A percentile compares a stretch with the other conserved stretches of the same genome.
Evolutionary conservation across 306 rosid species (phyloP).

Genomic region (Prunus mongolica): DNA sequence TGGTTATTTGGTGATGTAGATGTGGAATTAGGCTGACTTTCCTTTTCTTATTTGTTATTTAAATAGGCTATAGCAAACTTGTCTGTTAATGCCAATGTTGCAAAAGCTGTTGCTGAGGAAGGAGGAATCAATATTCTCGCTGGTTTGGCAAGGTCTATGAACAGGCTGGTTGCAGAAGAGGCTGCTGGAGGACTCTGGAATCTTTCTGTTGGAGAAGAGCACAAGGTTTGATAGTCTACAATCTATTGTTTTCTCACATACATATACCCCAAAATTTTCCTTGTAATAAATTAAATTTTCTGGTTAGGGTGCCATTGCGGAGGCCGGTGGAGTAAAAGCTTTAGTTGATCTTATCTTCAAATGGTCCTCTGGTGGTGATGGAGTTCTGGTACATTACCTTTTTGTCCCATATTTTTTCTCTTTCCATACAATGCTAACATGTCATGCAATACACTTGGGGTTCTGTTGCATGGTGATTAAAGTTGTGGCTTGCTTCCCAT

Average conservation of each 20-base stretch:
- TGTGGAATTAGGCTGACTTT: slow-evolving; percentile 12
- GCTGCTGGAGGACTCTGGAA: slow-evolving; percentile 99
- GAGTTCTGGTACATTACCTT: slow-evolving; percentile 78
- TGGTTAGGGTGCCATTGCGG: slow-evolving; percentile 87
- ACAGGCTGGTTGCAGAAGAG: slow-evolving; percentile 97
- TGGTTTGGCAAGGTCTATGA: slow-evolving; percentile 96
- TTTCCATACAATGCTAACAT: slow-evolving; percentile 18
- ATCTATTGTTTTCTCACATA: slow-evolving; percentile 1
- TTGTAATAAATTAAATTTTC: slow-evolving; percentile 27
- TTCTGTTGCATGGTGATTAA: slow-evolving; percentile 13
- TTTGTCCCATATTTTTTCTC: slow-evolving; percentile 13
- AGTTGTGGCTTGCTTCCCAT: slow-evolving; percentile 9
- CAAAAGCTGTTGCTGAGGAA: slow-evolving; percentile 98
- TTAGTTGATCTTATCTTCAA: slow-evolving; percentile 96
- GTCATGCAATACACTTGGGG: slow-evolving; percentile 16
- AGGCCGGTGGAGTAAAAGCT: slow-evolving; percentile 97
- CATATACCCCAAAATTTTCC: slow-evolving; percentile 18
- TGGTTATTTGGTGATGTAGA: slow-evolving; percentile 10
- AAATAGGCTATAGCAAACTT: slow-evolving; percentile 94
- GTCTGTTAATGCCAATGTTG: slow-evolving; percentile 93
- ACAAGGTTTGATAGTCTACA: slow-evolving; percentile 61
- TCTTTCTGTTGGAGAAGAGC: slow-evolving; percentile 99
- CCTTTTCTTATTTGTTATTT: slow-evolving; percentile 7
- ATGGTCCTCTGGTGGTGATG: slow-evolving; percentile 97
- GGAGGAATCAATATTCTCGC: slow-evolving; percentile 96